Base-by-base conservation (phyloP, 495 filamentous ascomycete species). In the Lophiostoma macrostomum region DNA sequence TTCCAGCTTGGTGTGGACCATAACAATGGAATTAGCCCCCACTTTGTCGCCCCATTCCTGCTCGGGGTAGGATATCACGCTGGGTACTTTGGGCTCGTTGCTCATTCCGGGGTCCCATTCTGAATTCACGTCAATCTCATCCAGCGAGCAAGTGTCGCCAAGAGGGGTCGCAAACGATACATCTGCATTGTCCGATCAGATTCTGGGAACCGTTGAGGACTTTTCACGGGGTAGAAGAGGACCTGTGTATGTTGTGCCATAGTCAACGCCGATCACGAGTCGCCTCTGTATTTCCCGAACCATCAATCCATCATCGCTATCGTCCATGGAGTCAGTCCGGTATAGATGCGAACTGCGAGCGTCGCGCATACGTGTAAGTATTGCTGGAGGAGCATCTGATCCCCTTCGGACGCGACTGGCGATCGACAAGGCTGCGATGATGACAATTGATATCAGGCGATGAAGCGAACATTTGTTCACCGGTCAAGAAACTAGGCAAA, bases 1-100 rank as follows among this genome's bases (percentile, higher is more conserved):
- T 23, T 59, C 56, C 11, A 59, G 35, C 16, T 59, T 59, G 3
- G 56, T 59, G 31, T 53, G 34, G 1, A 53, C 32, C 48, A 59
- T 59, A 19, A 50, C 32, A 7, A 53, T 35, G 3, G 56, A 28
- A n/a, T 46, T 37, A 12, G 56, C 49, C 14, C 40, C 42, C 18
- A 59, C 11, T n/a, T 29, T 40, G 14, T 23, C 16, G 1, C 56
- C 56, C 48, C 48, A 59, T 59, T 59, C 49, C 13, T 45, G 41
- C 27, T 53, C 49, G 3, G 56, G 53, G 24, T 59, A 59, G 12
- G 56, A 59, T 12, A 39, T 53, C 3, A 59, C 42, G 41, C 56
- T 59, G 1, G 56, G 48, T 6, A 59, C 49, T 28, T 59, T 59
- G 25, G 14, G 7, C 1, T 28, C 6, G 37, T 58, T 58, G 22